Evolutionary conservation across 2,329 filamentous ascomycete species (phyloP).

Genomic region (Paecilomyces fulvus): DNA sequence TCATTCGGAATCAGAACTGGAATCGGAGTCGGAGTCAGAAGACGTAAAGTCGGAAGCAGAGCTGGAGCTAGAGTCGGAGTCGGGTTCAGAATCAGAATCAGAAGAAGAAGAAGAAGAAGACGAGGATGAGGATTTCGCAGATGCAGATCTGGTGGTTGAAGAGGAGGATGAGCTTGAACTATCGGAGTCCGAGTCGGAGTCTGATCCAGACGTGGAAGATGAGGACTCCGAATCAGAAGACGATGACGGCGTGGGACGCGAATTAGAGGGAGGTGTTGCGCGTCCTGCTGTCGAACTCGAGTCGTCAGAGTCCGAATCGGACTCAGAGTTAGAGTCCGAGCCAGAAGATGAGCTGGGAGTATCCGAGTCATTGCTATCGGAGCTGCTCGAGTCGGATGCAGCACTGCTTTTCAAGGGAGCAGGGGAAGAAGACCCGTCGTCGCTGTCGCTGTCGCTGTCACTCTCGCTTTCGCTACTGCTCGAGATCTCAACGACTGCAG

Average conservation of each 20-base stretch:
- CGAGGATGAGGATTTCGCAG: background rate
- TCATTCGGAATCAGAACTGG: background rate
- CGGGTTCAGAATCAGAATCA: slow-evolving; percentile 3
- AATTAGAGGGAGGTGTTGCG: too few relatives aligned
- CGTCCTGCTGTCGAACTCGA: background rate
- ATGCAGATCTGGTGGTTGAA: too few relatives aligned
- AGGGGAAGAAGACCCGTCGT: slow-evolving; percentile 4
- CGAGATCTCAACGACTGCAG: slow-evolving; percentile 33
- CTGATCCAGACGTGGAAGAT: background rate
- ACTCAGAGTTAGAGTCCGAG: background rate
- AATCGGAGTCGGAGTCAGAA: slow-evolving; percentile 6
- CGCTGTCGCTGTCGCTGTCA: slow-evolving; percentile 15
- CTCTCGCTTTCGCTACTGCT: slow-evolving; percentile 32
- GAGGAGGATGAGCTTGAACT: background rate
- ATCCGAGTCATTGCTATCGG: slow-evolving; percentile 20
- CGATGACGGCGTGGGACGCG: background rate
- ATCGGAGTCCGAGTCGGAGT: background rate
- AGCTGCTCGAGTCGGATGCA: slow-evolving; percentile 33
- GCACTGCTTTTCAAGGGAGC: slow-evolving; percentile 27
- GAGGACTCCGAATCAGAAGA: slow-evolving; percentile 3
- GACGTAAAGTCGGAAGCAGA: background rate
- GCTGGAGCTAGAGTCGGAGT: slow-evolving; percentile 2
- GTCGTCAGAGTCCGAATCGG: background rate
- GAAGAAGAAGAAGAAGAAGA: too few relatives aligned
- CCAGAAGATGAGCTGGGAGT: background rate